Conservation (phyloP, 768 basidiomycete genomes). For the Hericium rajendrae region DNA sequence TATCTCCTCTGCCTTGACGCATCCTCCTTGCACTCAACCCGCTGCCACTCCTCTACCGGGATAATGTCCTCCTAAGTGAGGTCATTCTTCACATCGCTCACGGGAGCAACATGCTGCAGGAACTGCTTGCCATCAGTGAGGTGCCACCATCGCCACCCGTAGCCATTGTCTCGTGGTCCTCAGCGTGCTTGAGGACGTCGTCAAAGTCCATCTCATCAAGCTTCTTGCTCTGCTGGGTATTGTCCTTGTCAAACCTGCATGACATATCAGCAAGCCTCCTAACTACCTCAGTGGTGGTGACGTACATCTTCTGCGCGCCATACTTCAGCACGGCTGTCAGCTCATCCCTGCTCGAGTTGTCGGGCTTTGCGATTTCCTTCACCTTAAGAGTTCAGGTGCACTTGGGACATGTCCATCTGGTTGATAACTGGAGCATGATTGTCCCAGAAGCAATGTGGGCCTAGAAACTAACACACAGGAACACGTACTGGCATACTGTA, state of each 20-base stretch:
- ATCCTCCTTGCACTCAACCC: constrained; percentile 74
- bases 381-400: constrained; percentile 84
- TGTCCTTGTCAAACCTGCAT: constrained; percentile 92
- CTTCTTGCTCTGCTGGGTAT: constrained; percentile 85
- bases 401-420: constrained; percentile 99
- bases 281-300: constrained; percentile 7
- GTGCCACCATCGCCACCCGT: constrained; percentile 76
- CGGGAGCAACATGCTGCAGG: constrained; percentile 87
- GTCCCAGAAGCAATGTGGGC: neutral
- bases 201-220: constrained; percentile 99
- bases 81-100: constrained; percentile 98
- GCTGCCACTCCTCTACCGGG: constrained; percentile 82
- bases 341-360: constrained; percentile 91
- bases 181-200: constrained; percentile 93
- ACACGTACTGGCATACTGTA: constrained; percentile 95
- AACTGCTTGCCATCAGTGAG: constrained; percentile 96
- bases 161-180: constrained; percentile 91
- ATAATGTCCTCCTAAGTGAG: constrained; percentile 99
- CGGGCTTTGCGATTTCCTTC: constrained; percentile 66
- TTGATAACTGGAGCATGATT: constrained; percentile 70
- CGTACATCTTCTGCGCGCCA: constrained; percentile 94
- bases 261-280: constrained; percentile 2
- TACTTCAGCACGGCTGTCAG: constrained; percentile 96
- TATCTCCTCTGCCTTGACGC: constrained; percentile 63
- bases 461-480: constrained; percentile 1